Conservation (phyloP, 176 grass and related monocot genomes). For the Raddia guianensis region DNA sequence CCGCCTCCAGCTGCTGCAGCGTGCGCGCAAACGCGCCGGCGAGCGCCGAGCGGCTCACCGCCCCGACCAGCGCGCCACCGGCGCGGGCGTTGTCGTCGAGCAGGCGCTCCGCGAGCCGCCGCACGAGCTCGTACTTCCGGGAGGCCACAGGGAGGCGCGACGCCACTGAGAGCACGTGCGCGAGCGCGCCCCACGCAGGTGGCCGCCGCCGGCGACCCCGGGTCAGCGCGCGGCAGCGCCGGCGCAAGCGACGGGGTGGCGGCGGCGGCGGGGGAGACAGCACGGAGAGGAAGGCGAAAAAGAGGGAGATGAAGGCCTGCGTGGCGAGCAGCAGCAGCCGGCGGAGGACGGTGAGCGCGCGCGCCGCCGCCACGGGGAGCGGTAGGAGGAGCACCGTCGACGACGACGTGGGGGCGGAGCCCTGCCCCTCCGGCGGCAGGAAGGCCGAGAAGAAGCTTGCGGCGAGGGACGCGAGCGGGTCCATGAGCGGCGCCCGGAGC, state of each 20-base stretch:
- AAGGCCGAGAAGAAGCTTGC: conserved; percentile 38
- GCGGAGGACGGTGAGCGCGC: conserved; percentile 48
- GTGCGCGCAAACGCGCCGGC: conserved; percentile 54
- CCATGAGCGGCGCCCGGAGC: conserved; percentile 35
- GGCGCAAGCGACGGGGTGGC: conserved; percentile 4
- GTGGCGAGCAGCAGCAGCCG: conserved; percentile 46
- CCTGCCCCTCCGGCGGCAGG: not conserved
- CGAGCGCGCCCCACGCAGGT: conserved; percentile 61
- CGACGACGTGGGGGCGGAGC: not conserved
- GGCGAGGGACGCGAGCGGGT: conserved; percentile 40
- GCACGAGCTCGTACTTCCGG: conserved; percentile 78
- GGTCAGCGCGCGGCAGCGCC: conserved; percentile 19
- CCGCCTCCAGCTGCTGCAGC: conserved; percentile 59
- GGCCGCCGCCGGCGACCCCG: not conserved
- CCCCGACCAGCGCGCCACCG: conserved; percentile 14
- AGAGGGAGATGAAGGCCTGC: conserved; percentile 47
- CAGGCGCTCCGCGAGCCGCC: conserved; percentile 74
- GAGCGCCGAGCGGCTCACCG: conserved; percentile 55
- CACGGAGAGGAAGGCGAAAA: conserved; percentile 55
- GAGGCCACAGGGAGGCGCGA: conserved; percentile 72
- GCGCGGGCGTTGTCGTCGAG: conserved; percentile 61
- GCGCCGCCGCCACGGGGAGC: conserved; percentile 27
- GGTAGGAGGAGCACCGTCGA: conserved; percentile 46
- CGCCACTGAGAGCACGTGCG: conserved; percentile 65
- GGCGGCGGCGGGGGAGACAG: conserved; percentile 25